Evolutionary conservation across 1,284 basidiomycete species (phyloP).

Genomic region (Inonotus hispidus): DNA sequence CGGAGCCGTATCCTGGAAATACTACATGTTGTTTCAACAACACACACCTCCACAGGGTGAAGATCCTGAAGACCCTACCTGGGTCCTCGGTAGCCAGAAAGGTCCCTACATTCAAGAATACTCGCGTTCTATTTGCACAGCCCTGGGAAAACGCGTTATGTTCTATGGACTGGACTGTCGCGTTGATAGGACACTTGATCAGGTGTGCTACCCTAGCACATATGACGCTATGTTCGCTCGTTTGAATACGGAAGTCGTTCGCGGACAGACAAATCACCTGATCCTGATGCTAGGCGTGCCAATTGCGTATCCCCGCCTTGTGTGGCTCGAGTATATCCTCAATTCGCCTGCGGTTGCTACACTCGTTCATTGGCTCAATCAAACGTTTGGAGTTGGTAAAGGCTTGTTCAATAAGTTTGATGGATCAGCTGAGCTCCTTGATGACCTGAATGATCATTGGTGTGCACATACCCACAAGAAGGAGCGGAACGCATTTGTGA

Average conservation of each 20-base stretch:
- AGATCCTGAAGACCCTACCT: conserved; percentile 20
- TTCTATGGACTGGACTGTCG: conserved; percentile 33
- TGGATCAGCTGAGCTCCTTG: conserved; percentile 30
- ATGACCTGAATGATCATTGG: conserved; percentile 33
- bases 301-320: conserved; percentile 25
- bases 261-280: conserved; percentile 26
- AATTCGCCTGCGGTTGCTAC: conserved; percentile 17
- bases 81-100: conserved; percentile 20
- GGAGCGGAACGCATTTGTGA: conserved; percentile 38
- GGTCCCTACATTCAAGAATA: conserved; percentile 23
- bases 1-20: conserved; percentile 29
- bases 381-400: conserved; percentile 20
- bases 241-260: conserved; percentile 26
- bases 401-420: conserved; percentile 29
- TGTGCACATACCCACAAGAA: conserved; percentile 35
- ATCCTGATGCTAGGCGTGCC: conserved; percentile 31
- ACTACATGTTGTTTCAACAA: conserved; percentile 33
- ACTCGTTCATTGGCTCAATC: conserved; percentile 20
- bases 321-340: conserved; percentile 25
- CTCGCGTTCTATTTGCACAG: conserved; percentile 23
- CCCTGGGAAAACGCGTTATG: conserved; percentile 22
- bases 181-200: conserved; percentile 29
- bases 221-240: conserved; percentile 29
- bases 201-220: conserved; percentile 28
- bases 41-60: conserved; percentile 24